Evolutionary conservation across 257 asterid genomes (phyloP), one percentile per base, ranked within the genome.

Genomic region (Verbena officinalis): DNA sequence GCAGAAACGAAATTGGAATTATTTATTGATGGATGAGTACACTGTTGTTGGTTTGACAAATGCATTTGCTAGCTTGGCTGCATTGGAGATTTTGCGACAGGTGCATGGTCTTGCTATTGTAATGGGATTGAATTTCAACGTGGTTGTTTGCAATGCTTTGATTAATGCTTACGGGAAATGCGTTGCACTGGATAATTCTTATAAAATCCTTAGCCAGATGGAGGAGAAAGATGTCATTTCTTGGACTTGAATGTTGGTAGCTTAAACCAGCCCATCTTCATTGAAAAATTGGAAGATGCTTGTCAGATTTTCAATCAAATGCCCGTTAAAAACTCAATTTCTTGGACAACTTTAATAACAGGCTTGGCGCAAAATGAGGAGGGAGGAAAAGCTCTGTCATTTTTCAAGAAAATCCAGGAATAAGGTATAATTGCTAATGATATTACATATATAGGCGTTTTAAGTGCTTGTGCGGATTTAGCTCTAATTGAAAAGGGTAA

Each of bases 101-200:
- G 71, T 85, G 9, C 96, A 88, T 49, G 90, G 84, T 13, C 57
- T 67, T 22, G 84, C 85, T 33, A 42, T 69, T 21, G 67, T 59
- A 44, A 34, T 62, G 50, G 85, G 84, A n/a, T n/a, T n/a, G 77
- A 39, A 73, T 33, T 78, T 67, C 42, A 83, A 79, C 73, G 57
- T 68, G 42, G 83, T 87, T 0, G 80, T 77, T 14, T 72, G 81
- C 61, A 87, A 85, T 73, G 74, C 90, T 7, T 14, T 87, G 46
- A 73, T 87, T 64, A 81, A 83, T 81, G 83, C 85, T 70, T 87
- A 81, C 62, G 93, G 90, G 59, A 83, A 85, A 72, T 85, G 95
- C 38, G 71, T 78, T 7, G 40, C 43, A 44, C n/a, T n/a, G n/a
- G n/a, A n/a, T n/a, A n/a, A n/a, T n/a, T n/a, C n/a, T n/a, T n/a